Conservation (phyloP, 2,329 filamentous ascomycete species). For the Talaromyces sp. region DNA sequence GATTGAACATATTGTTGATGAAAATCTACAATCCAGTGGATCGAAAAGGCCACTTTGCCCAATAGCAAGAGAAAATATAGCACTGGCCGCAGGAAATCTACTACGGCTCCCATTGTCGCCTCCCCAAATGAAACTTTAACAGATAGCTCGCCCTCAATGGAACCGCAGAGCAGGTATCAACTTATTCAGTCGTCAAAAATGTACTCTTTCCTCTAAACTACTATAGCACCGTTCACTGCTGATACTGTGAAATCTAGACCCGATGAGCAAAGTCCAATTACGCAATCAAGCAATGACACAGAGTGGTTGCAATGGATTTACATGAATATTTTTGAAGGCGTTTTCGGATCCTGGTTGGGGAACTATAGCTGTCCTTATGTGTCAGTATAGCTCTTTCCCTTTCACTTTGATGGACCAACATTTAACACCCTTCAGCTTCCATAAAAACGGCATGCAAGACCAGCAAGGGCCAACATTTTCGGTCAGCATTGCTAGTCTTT, state of each 20-base stretch:
- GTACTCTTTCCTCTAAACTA: background rate
- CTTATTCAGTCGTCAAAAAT: background rate
- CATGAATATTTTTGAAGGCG: slow-evolving; percentile 32
- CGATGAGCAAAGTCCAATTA: background rate
- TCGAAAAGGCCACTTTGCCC: slow-evolving; percentile 8
- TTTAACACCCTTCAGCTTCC: background rate
- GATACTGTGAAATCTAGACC: background rate
- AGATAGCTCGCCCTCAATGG: background rate
- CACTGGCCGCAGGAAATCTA: background rate
- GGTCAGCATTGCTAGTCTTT: slow-evolving; percentile 16
- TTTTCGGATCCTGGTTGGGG: slow-evolving; percentile 42
- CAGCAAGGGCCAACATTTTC: slow-evolving; percentile 9
- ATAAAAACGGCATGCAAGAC: slow-evolving; percentile 4
- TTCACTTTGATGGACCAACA: background rate
- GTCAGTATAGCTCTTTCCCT: slow-evolving; percentile 21
- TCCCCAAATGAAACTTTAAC: background rate
- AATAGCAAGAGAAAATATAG: slow-evolving; percentile 11
- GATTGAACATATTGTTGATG: background rate
- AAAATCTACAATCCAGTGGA: slow-evolving; percentile 1
- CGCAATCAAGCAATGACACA: background rate
- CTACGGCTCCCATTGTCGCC: background rate
- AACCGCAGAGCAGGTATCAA: background rate
- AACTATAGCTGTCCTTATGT: slow-evolving; percentile 40
- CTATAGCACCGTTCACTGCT: background rate
- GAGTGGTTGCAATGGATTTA: slow-evolving; percentile 26